A percentile compares a stretch with the other conserved stretches of the same genome.
Conservation (phyloP, 1,284 basidiomycete genomes). For the Trichosporon coremiiforme region DNA sequence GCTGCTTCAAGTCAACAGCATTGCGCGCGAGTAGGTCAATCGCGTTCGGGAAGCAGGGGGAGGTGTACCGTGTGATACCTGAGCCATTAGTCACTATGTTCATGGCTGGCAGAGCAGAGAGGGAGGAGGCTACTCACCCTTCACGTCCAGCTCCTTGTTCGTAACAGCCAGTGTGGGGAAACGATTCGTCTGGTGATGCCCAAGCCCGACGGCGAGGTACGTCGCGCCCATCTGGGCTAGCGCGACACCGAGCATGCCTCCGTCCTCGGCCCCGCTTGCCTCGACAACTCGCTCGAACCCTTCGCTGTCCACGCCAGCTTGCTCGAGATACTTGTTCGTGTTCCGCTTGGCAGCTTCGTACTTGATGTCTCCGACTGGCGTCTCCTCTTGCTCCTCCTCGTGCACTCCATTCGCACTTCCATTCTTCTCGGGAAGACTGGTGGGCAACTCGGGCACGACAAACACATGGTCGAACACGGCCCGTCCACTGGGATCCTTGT, state of each 20-base stretch:
- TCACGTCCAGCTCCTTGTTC: conserved; percentile 75
- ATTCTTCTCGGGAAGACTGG: neutral
- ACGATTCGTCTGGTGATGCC: conserved; percentile 50
- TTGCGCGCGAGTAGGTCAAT: conserved; percentile 61
- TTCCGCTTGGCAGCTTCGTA: conserved; percentile 47
- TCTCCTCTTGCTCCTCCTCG: conserved; percentile 33
- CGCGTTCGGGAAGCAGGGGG: conserved; percentile 57
- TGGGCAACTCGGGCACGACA: conserved; percentile 37
- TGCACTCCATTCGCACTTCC: conserved; percentile 39
- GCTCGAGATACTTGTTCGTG: conserved; percentile 37
- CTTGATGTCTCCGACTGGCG: conserved; percentile 44
- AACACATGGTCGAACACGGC: conserved; percentile 52
- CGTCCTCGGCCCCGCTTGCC: conserved; percentile 64
- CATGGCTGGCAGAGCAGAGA: neutral
- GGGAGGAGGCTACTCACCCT: conserved; percentile 61
- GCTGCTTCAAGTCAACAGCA: conserved; percentile 61
- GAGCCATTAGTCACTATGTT: neutral
- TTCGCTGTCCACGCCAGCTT: conserved; percentile 48
- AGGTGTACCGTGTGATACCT: conserved; percentile 54
- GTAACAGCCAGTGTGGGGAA: conserved; percentile 53
- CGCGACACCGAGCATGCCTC: conserved; percentile 62
- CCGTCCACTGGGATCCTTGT: conserved; percentile 56
- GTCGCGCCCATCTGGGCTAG: conserved; percentile 67
- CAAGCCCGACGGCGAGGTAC: conserved; percentile 51
- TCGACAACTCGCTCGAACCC: conserved; percentile 66